Evolutionary conservation across 805 yeast genomes (phyloP).

Genomic region (Wickerhamomyces chaumierensis): DNA sequence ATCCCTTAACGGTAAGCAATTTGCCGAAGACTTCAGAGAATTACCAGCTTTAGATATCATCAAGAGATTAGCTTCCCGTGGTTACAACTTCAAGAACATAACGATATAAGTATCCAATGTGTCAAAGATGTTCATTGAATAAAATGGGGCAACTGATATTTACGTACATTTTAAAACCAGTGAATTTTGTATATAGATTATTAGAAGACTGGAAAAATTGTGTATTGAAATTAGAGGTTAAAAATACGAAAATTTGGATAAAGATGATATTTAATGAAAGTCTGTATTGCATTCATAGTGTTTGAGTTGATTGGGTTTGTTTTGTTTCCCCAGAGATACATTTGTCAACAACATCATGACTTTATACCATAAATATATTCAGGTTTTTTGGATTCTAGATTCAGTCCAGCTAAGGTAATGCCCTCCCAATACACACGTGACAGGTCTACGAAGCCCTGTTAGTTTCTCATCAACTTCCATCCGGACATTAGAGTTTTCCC

Average conservation of each 20-base stretch:
- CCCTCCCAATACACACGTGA: neutral
- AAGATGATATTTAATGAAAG: no score
- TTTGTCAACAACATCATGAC: no score
- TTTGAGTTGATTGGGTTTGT: no score
- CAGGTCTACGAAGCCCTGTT: neutral
- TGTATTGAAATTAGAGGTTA: no score
- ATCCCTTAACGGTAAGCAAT: conserved; percentile 33
- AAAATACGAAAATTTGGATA: no score
- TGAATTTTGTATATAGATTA: neutral
- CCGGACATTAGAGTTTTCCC: neutral
- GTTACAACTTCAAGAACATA: conserved; percentile 25
- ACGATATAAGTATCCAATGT: conserved; percentile 2
- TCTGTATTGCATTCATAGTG: no score
- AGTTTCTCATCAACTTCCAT: neutral
- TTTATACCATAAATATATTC: no score
- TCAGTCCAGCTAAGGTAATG: no score
- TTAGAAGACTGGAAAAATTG: neutral
- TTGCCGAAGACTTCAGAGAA: conserved; percentile 29
- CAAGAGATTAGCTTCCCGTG: conserved; percentile 28
- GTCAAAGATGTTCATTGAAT: neutral
- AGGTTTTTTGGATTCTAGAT: no score
- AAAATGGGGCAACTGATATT: neutral
- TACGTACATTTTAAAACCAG: neutral
- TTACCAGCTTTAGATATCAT: conserved; percentile 38
- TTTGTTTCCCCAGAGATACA: no score